Percentiles rank a stretch among this genome's conserved stretches.
Evolutionary conservation across 352 stramenopile genomes (phyloP).

Genomic region (Globisporangium nunn): DNA sequence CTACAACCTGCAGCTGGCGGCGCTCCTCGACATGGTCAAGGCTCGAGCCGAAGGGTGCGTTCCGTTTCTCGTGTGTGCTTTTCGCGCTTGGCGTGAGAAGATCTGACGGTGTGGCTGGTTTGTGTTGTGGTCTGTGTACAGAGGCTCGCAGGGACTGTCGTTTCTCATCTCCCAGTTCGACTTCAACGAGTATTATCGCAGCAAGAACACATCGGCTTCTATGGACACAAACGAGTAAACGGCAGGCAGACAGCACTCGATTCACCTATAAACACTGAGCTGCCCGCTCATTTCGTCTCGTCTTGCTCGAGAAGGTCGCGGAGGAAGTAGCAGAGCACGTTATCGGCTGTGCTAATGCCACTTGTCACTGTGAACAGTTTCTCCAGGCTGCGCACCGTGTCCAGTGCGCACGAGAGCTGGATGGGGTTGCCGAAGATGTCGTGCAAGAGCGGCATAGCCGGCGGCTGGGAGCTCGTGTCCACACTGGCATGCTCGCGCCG

Average conservation of each 20-base stretch:
- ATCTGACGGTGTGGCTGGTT: not conserved
- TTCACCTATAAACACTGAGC: not conserved
- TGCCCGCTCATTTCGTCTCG: not conserved
- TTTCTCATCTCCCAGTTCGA: conserved; percentile 88
- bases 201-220: conserved; percentile 31
- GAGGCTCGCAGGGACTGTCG: conserved; percentile 69
- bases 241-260: not conserved
- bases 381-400: conserved; percentile 40
- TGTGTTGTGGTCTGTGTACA: conserved; percentile 12
- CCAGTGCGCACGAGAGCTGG: conserved; percentile 32
- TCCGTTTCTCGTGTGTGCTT: not conserved
- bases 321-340: conserved; percentile 66
- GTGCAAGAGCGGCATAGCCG: not conserved
- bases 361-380: conserved; percentile 37
- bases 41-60: conserved; percentile 42
- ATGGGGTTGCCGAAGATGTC: conserved; percentile 52
- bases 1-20: conserved; percentile 57
- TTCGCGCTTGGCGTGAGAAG: too few species aligned
- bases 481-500: too few species aligned
- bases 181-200: conserved; percentile 88
- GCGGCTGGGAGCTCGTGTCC: not conserved
- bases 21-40: conserved; percentile 69
- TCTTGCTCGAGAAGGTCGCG: conserved; percentile 44
- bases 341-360: conserved; percentile 34
- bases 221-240: conserved; percentile 43